Conservation (phyloP, 1,284 basidiomycete genomes). For the Termitomyces sp. region DNA sequence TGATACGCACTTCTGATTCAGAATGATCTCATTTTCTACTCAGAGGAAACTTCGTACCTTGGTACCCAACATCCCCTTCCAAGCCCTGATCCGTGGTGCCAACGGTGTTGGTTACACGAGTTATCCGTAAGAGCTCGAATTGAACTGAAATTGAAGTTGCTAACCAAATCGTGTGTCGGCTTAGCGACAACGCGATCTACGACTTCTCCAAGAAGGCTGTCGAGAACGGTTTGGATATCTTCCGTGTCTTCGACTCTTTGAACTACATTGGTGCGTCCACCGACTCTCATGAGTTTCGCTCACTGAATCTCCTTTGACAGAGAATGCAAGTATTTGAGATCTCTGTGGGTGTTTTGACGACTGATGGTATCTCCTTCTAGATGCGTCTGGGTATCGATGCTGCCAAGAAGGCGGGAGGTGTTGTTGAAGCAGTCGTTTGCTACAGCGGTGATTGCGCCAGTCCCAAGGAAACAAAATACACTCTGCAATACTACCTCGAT, state of each 20-base stretch:
- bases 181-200: constrained; percentile 96
- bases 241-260: constrained; percentile 99
- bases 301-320: constrained; percentile 30
- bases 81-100: constrained; percentile 97
- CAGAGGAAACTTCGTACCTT: constrained; percentile 90
- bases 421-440: constrained; percentile 96
- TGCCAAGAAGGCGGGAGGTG: constrained; percentile 99
- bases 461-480: constrained; percentile 97
- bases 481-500: constrained; percentile 95
- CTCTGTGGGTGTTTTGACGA: not conserved
- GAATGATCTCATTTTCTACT: constrained; percentile 2
- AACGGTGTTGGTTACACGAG: constrained; percentile 99
- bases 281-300: constrained; percentile 1
- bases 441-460: constrained; percentile 98
- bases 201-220: constrained; percentile 98
- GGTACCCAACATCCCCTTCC: constrained; percentile 98
- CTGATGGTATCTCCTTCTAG: constrained; percentile 35
- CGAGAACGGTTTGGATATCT: constrained; percentile 98
- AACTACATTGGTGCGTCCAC: constrained; percentile 84
- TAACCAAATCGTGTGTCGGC: not conserved
- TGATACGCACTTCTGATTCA: constrained; percentile 12
- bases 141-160: not conserved
- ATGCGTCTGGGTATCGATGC: constrained; percentile 97
- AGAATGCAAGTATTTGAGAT: constrained; percentile 48
- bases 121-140: constrained; percentile 75